These are phyloP conservation scores for Penicillium psychrofluorescens DNA, from an alignment of 495 filamentous ascomycete species.

Conservation along the genomic window DNA sequence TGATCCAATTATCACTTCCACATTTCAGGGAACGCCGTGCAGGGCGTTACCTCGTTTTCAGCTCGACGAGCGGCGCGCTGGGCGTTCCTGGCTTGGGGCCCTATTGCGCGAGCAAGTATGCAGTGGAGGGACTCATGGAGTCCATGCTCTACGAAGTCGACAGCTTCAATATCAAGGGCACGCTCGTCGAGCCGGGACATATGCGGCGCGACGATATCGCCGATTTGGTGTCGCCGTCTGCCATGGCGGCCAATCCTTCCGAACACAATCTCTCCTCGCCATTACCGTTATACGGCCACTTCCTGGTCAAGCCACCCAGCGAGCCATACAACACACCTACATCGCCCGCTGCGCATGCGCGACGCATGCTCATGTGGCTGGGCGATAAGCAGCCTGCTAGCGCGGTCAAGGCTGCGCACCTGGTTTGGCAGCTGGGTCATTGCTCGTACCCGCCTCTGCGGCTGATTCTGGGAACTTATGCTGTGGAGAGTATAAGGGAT, in stretches of 20 bases:
- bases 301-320: conserved; percentile 78
- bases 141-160: conserved; percentile 94
- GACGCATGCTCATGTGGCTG: conserved; percentile 92
- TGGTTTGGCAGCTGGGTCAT: conserved; percentile 94
- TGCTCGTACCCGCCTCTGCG: conserved; percentile 84
- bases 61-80: conserved; percentile 78
- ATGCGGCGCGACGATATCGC: conserved; percentile 65
- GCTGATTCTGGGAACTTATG: conserved; percentile 81
- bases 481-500: conserved; percentile 91
- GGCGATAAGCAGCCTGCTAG: conserved; percentile 86
- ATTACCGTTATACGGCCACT: conserved; percentile 79
- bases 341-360: conserved; percentile 79
- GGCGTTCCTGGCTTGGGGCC: conserved; percentile 89
- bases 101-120: conserved; percentile 95
- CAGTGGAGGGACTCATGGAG: conserved; percentile 90
- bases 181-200: conserved; percentile 85
- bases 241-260: conserved; percentile 14
- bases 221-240: conserved; percentile 24
- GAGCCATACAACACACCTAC: conserved; percentile 71
- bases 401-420: conserved; percentile 87
- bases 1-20: conserved; percentile 80
- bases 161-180: conserved; percentile 83
- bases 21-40: conserved; percentile 72
- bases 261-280: conserved; percentile 39
- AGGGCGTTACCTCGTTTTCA: conserved; percentile 89